phyloP scores from a whole-genome alignment of 306 rosid genomes.

The Vigna hirtella region DNA sequence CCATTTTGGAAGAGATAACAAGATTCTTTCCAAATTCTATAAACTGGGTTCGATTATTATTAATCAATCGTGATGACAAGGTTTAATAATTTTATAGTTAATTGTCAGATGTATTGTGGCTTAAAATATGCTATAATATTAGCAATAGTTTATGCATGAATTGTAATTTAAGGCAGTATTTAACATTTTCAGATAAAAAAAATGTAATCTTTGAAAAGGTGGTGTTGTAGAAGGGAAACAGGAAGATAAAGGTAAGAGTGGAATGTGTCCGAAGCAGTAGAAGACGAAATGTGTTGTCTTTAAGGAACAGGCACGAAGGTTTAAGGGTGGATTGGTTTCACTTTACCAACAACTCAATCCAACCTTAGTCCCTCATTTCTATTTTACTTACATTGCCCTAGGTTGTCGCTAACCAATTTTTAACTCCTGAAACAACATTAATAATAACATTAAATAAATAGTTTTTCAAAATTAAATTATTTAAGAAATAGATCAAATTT shows the following conservation, averaged over 20 bases:
- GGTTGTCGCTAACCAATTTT: slow-evolving; percentile 24
- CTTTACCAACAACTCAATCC: slow-evolving; percentile 36
- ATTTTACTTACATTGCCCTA: slow-evolving; percentile 26
- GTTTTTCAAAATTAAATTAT: no score
- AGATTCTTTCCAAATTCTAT: no score
- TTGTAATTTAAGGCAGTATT: no score
- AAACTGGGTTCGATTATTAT: no score
- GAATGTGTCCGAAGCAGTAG: background rate
- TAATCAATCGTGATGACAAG: no score
- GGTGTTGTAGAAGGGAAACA: background rate
- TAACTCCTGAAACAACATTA: background rate
- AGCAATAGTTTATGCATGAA: no score
- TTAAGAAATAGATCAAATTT: no score
- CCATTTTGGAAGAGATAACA: background rate
- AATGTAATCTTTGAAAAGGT: background rate
- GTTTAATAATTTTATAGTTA: no score
- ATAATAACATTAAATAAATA: background rate
- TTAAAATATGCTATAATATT: no score
- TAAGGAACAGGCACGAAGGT: slow-evolving; percentile 46
- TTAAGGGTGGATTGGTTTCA: slow-evolving; percentile 21
- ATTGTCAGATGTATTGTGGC: no score
- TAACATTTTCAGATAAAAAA: background rate
- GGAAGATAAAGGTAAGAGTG: slow-evolving; percentile 12
- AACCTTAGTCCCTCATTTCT: background rate
- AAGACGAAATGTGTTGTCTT: slow-evolving; percentile 31